Base-by-base conservation (phyloP, 2,329 filamentous ascomycete species). In the Metarhizium rileyi region DNA sequence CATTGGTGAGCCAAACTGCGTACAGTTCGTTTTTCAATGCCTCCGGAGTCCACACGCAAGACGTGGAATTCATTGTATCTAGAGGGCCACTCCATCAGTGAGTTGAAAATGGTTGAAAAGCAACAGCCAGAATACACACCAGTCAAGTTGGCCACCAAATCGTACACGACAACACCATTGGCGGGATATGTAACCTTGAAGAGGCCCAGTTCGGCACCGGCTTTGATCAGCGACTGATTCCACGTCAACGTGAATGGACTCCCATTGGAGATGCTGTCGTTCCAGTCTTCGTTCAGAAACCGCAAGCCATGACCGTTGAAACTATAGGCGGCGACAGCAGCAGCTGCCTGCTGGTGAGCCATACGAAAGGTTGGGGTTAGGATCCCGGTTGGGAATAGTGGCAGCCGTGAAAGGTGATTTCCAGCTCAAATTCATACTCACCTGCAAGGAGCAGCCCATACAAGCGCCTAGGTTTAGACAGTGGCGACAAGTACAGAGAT, bases 251-350 rank as follows among this genome's bases (percentile, higher is more conserved):
- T 59, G 48, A 63, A 63, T 2, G 51, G 50, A 27, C 58, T 51
- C n/a, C 57, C 62, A 43, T 64, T 65, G 26, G 59, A 56, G 10
- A 66, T 65, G 50, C 58, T 66, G 16, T 61, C 59, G 55, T 66
- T 66, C 62, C 63, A 66, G 18, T 61, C 56, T 28, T 62, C 56
- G 49, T 66, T 66, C 22, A 61, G 52, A 47, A 66, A 66, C 8
- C 52, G 61, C 23, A 65, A 54, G 40, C 62, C 60, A 38, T 63
- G 56, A 41, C 56, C 57, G n/a, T 51, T 53, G n/a, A 48, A 41
- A 42, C 53, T 52, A 42, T 50, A 48, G 35, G 50, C 30, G 35
- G 50, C 30, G 30, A 33, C 46, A 41, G 51, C 46, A 8, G 46
- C 48, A 45, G 47, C 50, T 46, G 52, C 46, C 38, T 53, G 51